Base-by-base conservation (phyloP, 495 filamentous ascomycete species). In the Rusavskia elegans region DNA sequence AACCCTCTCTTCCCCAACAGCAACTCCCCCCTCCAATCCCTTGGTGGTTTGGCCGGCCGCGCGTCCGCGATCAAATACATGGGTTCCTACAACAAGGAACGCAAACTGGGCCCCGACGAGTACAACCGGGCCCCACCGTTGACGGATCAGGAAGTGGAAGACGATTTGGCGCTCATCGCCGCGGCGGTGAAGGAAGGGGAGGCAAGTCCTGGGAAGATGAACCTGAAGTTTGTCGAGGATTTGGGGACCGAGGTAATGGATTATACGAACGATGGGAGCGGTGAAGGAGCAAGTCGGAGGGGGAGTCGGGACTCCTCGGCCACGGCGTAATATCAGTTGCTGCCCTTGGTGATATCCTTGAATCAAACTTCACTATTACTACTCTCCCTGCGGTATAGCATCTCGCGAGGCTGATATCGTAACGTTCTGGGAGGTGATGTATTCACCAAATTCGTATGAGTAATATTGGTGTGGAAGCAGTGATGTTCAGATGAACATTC, bases 101-200 rank as follows among this genome's bases (percentile, higher is more conserved):
- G 44, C 14, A 46, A 46, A 25, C 23, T 42, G 9, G 32, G 20
- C n/a, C 20, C 40, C 21, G 59, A 61, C 39, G 59, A 61, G 14
- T 59, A 59, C 38, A 38, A 49, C 11, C 59, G 59, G 29, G 56
- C 59, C 10, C 48, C 59, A 29, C 32, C 50, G 14, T 46, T 56
- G 21, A 56, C 50, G 14, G 53, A 61, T n/a, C 32, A 49, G 8
- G 59, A 59, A 3, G 42, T 39, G n/a, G 59, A 59, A 27, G 49
- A 56, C 2, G 59, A 62, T 17, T 40, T 59, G 46, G 59, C 57
- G 37, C 35, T 55, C 16, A 57, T 57, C 42, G 53, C 52, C 19
- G 35, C 49, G 44, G 55, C 58, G 16, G 55, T 59, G 55, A 51
- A 55, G 36, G 57, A 60, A 39, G 55, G 55, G 19, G 55, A 56